Evolutionary conservation across 257 asterid species (phyloP).

Genomic region (Capsicum rhomboideum): DNA sequence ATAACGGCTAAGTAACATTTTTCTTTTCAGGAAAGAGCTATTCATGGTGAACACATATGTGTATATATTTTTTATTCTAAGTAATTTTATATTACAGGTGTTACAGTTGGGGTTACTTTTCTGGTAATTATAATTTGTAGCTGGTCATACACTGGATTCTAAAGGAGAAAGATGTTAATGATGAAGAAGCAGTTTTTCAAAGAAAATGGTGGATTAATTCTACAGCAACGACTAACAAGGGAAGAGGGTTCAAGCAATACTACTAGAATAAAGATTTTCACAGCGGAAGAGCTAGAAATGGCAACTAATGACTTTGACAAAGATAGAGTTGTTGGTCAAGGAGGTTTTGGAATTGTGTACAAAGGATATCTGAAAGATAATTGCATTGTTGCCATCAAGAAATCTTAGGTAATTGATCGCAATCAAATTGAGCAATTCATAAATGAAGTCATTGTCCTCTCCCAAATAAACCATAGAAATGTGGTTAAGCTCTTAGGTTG

Average conservation of each 20-base stretch:
- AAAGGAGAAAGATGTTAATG: neutral
- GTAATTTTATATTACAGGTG: neutral
- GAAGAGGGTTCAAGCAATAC: neutral
- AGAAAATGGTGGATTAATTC: neutral
- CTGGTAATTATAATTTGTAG: neutral
- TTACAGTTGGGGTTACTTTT: neutral
- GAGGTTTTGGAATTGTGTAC: conserved; percentile 5
- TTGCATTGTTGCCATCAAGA: neutral
- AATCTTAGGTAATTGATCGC: neutral
- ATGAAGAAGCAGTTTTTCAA: neutral
- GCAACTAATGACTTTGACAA: conserved; percentile 2
- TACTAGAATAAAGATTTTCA: neutral
- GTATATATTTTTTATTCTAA: neutral
- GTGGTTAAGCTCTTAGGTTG: conserved; percentile 34
- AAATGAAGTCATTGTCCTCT: conserved; percentile 24
- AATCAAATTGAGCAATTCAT: conserved; percentile 26
- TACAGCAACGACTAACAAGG: neutral
- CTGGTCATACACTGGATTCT: neutral
- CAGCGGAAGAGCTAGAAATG: neutral
- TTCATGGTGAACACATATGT: neutral
- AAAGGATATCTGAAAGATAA: neutral
- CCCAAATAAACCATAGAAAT: conserved; percentile 19
- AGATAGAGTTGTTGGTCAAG: neutral
- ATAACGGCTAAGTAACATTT: neutral
- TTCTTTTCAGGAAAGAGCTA: neutral